Base-by-base conservation (phyloP, 495 filamentous ascomycete species). In the Lophiostoma macrostomum region DNA sequence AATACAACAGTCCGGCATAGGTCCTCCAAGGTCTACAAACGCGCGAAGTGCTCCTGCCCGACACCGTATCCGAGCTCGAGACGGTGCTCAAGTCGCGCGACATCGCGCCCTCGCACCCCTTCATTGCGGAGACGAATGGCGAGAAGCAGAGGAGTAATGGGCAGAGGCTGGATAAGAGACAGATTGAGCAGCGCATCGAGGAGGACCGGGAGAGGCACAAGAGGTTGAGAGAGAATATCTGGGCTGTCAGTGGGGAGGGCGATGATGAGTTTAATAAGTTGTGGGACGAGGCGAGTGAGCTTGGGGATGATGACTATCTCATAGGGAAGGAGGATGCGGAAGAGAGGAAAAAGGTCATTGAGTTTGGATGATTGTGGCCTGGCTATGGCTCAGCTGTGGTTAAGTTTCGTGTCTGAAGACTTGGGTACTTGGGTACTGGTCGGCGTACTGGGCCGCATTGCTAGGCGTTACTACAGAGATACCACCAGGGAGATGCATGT, bases 131-230 rank as follows among this genome's bases (percentile, higher is more conserved):
- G 34, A 19, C 42, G 31, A 43, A 50, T 24, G 19, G n/a, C 24
- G 25, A 31, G 41, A 23, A 67, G 52, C 51, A 56, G 56, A 36
- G 71, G 61, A 62, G 68, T 51, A 11, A 13, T 23, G 20, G 30
- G 45, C 19, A n/a, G 14, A 77, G 80, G 47, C 73, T 90, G 11
- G 90, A 96, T 64, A 91, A 90, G 67, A 79, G 83, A 48, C 84
- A 91, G 73, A 87, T 95, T 29, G 90, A 96, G 71, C 91, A 96
- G 73, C 71, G 93, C 42, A 96, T 98, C 56, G 94, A 98, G 57
- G 93, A 98, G 66, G 93, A 98, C 70, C 76, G 93, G 6, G 94
- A 98, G 68, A 77, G 93, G 32, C 95, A 97, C 70, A 97, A 97
- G 74, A 73, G 93, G 30, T 72, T 87, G 53, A 69, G 93, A 13